Conservation (phyloP, 2,329 filamentous ascomycete genomes). For the Zymoseptoria tritici region DNA sequence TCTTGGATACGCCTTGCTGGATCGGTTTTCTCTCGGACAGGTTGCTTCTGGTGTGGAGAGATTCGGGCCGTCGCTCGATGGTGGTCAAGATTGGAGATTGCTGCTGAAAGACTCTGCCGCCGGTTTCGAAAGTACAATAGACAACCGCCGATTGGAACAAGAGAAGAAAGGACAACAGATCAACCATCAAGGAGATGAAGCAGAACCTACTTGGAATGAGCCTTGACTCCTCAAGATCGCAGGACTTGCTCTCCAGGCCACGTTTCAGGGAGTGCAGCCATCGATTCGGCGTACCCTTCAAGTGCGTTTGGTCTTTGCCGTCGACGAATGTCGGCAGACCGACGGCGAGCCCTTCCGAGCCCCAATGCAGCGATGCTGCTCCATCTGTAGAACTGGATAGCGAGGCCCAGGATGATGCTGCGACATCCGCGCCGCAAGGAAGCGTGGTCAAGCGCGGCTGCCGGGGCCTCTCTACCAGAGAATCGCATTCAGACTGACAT, state of each 20-base stretch:
- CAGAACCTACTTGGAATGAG: slow-evolving; percentile 5
- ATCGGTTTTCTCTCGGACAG: background rate
- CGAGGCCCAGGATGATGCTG: slow-evolving; percentile 7
- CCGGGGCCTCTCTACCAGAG: slow-evolving; percentile 4
- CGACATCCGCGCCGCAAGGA: slow-evolving; percentile 12
- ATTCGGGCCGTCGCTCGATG: background rate
- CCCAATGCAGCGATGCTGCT: slow-evolving; percentile 13
- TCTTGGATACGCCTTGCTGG: background rate
- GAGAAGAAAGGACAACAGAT: slow-evolving; percentile 14
- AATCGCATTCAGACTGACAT: background rate
- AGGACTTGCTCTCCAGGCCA: slow-evolving; percentile 12
- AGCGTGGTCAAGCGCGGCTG: slow-evolving; percentile 11
- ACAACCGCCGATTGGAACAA: slow-evolving; percentile 13
- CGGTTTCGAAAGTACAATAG: slow-evolving; percentile 10
- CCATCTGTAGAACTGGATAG: slow-evolving; percentile 12
- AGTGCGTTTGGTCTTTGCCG: slow-evolving; percentile 17
- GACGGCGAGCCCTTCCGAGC: slow-evolving; percentile 10
- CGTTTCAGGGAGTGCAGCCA: slow-evolving; percentile 9
- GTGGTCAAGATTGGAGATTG: background rate
- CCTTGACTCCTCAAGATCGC: slow-evolving; percentile 5
- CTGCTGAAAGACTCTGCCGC: slow-evolving; percentile 7
- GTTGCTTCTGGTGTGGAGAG: background rate
- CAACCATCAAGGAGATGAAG: slow-evolving; percentile 12
- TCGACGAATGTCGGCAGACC: slow-evolving; percentile 12
- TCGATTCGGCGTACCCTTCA: background rate